Evolutionary conservation across 768 basidiomycete genomes (phyloP).

Genomic region (Rhizopogon rudus): DNA sequence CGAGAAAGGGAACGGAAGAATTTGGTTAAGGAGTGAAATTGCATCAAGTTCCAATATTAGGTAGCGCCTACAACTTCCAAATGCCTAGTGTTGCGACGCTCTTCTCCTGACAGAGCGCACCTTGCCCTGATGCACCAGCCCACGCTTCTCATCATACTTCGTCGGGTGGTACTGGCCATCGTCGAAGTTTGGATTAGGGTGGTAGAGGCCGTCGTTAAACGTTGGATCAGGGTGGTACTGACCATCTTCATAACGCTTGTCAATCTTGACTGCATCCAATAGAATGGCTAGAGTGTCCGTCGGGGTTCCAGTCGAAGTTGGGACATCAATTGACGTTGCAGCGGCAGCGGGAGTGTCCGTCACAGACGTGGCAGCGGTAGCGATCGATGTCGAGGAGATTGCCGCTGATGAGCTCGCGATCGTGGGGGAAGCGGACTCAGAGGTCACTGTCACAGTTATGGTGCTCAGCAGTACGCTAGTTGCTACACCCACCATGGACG

Average conservation of each 20-base stretch:
- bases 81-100: neutral
- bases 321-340: neutral
- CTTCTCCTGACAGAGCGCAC: neutral
- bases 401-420: neutral
- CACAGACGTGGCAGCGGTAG: neutral
- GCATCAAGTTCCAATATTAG: neutral
- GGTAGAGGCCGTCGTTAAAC: neutral
- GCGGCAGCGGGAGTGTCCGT: neutral
- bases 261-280: neutral
- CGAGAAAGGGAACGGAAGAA: neutral
- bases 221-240: neutral
- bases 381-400: neutral
- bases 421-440: neutral
- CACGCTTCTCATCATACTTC: neutral
- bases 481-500: neutral
- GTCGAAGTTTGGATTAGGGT: conserved; percentile 4
- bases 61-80: neutral
- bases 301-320: neutral
- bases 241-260: neutral
- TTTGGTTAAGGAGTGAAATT: conserved; percentile 1
- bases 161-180: conserved; percentile 5
- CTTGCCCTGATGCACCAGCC: neutral
- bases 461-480: too few species aligned
- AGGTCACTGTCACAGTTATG: neutral
- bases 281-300: too few species aligned